Conservation (phyloP, 306 rosid species). For the Cicer cuneatum region DNA sequence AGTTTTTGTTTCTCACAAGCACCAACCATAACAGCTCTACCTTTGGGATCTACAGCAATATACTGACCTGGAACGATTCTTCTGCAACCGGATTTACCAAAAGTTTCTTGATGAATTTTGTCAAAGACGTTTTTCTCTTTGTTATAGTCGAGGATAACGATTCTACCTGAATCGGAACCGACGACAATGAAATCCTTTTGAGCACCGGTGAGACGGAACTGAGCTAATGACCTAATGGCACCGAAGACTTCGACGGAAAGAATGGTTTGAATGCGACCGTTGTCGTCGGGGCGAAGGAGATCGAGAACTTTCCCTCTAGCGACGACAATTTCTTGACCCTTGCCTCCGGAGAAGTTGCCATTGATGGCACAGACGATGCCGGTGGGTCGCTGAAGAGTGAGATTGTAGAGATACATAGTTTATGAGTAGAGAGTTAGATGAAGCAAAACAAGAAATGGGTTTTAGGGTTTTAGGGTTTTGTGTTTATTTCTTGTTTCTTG, state of each 20-base stretch:
- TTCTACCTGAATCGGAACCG: slow-evolving; percentile 92
- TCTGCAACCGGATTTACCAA: slow-evolving; percentile 93
- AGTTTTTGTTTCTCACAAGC: slow-evolving; percentile 97
- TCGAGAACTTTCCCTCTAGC: slow-evolving; percentile 94
- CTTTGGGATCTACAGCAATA: slow-evolving; percentile 89
- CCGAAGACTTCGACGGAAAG: slow-evolving; percentile 98
- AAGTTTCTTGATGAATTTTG: slow-evolving; percentile 91
- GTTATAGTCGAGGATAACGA: slow-evolving; percentile 87
- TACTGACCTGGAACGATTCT: slow-evolving; percentile 92
- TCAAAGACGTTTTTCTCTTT: slow-evolving; percentile 86
- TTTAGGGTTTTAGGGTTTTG: slow-evolving; percentile 33
- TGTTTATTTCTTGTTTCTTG: background rate
- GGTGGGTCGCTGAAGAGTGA: slow-evolving; percentile 93
- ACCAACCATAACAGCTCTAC: slow-evolving; percentile 95
- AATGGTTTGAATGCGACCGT: slow-evolving; percentile 86
- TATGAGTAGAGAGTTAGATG: background rate
- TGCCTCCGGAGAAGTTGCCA: slow-evolving; percentile 97
- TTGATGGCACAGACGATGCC: slow-evolving; percentile 91
- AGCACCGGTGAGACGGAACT: slow-evolving; percentile 85
- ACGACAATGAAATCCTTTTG: slow-evolving; percentile 88
- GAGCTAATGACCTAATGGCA: slow-evolving; percentile 80
- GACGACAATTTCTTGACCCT: slow-evolving; percentile 85
- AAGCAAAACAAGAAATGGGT: background rate
- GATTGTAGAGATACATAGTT: slow-evolving; percentile 86
- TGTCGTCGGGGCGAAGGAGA: slow-evolving; percentile 93